These are phyloP conservation scores for Musa troglodytarum DNA, from an alignment of 176 grass and related monocot genomes.

Conservation along the genomic window DNA sequence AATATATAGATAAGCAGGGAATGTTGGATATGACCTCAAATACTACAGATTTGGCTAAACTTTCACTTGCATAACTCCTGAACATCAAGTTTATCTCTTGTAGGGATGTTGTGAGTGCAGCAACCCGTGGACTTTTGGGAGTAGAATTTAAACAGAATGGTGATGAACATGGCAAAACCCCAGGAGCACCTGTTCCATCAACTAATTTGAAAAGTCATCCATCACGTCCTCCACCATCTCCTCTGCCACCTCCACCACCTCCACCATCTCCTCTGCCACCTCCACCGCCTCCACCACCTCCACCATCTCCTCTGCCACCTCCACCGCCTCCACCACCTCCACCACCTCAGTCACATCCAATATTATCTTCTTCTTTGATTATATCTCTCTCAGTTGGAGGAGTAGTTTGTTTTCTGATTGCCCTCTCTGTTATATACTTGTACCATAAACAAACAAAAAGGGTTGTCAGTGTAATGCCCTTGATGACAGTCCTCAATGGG, in stretches of 20 bases:
- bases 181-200: neutral
- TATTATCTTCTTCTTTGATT: neutral
- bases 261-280: neutral
- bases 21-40: neutral
- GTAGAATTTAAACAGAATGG: neutral
- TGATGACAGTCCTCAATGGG: constrained; percentile 52
- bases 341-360: neutral
- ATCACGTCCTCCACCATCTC: neutral
- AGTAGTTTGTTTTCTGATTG: constrained; percentile 27
- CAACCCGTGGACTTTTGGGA: neutral
- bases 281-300: neutral
- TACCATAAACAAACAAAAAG: constrained; percentile 33
- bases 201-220: too few species aligned
- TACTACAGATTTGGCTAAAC: neutral
- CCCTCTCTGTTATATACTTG: constrained; percentile 22
- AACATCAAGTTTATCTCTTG: neutral
- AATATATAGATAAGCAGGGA: neutral
- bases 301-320: neutral
- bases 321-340: too few species aligned
- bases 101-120: neutral
- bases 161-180: neutral
- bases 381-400: constrained; percentile 30
- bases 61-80: neutral
- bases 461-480: constrained; percentile 44
- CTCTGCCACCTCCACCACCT: neutral